A percentile compares a stretch with the other conserved stretches of the same genome.
Conservation (phyloP, 164 flowering plant genomes). For the Stephania cephalantha region DNA sequence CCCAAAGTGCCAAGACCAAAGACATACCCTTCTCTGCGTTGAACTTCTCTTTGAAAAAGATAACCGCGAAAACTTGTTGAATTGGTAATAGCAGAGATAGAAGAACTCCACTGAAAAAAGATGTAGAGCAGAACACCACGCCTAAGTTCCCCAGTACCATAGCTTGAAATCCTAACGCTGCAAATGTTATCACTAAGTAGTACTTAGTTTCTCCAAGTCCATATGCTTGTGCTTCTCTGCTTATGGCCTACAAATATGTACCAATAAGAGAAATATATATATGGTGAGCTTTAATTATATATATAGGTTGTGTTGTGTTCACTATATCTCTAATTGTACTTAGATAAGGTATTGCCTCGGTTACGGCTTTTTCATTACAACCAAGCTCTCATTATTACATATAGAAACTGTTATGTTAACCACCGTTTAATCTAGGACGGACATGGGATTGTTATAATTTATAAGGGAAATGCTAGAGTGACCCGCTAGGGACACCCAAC, state of each 20-base stretch:
- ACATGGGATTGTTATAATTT: too few species aligned
- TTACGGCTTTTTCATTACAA: too few species aligned
- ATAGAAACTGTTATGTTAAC: too few species aligned
- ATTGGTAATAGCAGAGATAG: slow-evolving; percentile 13
- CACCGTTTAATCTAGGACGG: too few species aligned
- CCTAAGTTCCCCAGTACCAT: slow-evolving; percentile 10
- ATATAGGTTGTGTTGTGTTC: too few species aligned
- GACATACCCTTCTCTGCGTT: slow-evolving; percentile 18
- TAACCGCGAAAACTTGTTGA: slow-evolving; percentile 8
- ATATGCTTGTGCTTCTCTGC: slow-evolving; percentile 20
- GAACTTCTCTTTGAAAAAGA: slow-evolving; percentile 14
- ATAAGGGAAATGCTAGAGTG: too few species aligned
- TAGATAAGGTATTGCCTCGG: too few species aligned
- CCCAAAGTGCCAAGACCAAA: slow-evolving; percentile 14
- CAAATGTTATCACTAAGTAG: slow-evolving; percentile 11
- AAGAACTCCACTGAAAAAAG: slow-evolving; percentile 16
- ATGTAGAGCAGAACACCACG: slow-evolving; percentile 16
- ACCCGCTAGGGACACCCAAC: too few species aligned
- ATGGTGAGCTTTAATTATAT: too few species aligned
- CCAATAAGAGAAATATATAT: too few species aligned
- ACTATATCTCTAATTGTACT: too few species aligned
- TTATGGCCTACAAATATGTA: slow-evolving; percentile 16
- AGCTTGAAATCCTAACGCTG: slow-evolving; percentile 12
- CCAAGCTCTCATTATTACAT: too few species aligned
- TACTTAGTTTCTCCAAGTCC: slow-evolving; percentile 17